Evolutionary conservation across 768 basidiomycete species (phyloP).

Genomic region (Termitomyces sp.): DNA sequence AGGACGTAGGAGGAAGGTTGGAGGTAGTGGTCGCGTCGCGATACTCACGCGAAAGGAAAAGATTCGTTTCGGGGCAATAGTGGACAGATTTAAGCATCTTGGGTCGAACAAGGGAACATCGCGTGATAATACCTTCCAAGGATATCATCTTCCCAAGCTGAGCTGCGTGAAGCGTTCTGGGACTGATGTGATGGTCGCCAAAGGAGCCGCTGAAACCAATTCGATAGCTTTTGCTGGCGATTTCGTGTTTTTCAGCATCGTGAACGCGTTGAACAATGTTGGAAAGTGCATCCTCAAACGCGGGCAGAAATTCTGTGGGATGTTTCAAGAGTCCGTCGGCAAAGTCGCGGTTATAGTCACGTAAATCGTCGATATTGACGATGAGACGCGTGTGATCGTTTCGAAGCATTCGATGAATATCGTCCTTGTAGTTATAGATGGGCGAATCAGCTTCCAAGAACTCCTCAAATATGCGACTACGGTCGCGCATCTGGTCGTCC

Average conservation of each 20-base stretch:
- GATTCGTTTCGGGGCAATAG: conserved; percentile 82
- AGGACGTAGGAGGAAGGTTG: conserved; percentile 78
- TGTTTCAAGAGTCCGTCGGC: conserved; percentile 86
- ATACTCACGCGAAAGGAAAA: conserved; percentile 85
- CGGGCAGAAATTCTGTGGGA: conserved; percentile 81
- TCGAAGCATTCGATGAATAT: conserved; percentile 78
- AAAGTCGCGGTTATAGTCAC: conserved; percentile 85
- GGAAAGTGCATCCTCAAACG: conserved; percentile 80
- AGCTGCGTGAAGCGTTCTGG: conserved; percentile 80
- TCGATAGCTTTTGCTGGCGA: conserved; percentile 74
- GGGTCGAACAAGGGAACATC: conserved; percentile 95
- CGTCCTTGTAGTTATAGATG: conserved; percentile 79
- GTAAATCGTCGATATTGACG: conserved; percentile 93
- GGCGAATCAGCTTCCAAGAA: conserved; percentile 69
- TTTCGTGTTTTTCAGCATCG: conserved; percentile 76
- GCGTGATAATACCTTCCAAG: conserved; percentile 95
- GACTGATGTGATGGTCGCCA: conserved; percentile 97
- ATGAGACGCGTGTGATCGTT: conserved; percentile 82
- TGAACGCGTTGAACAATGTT: conserved; percentile 70
- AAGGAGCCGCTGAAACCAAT: conserved; percentile 95
- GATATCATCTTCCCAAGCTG: conserved; percentile 97
- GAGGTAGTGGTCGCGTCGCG: conserved; percentile 89
- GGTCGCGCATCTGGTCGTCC: conserved; percentile 69
- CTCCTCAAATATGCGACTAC: conserved; percentile 75
- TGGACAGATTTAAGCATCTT: conserved; percentile 98